Evolutionary conservation across 495 filamentous ascomycete genomes (phyloP).

Genomic region (Penicillium chermesinum): DNA sequence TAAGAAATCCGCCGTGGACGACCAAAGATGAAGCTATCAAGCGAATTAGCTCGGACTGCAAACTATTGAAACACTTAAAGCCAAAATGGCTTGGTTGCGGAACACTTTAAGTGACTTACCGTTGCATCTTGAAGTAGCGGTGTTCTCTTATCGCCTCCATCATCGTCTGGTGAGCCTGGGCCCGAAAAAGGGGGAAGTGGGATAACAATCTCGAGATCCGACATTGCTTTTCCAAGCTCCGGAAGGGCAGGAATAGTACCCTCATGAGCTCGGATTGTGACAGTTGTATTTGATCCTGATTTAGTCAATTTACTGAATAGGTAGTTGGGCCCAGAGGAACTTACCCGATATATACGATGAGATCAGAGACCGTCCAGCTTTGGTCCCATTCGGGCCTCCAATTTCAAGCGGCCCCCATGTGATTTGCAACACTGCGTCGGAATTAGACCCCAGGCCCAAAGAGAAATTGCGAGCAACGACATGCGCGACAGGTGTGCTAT

Average conservation of each 20-base stretch:
- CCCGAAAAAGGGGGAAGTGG: conserved; percentile 59
- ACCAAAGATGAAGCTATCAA: conserved; percentile 66
- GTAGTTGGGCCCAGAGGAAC: too few species aligned
- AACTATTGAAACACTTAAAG: background rate
- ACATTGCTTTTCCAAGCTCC: conserved; percentile 64
- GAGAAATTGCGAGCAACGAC: conserved; percentile 55
- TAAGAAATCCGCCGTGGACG: conserved; percentile 80
- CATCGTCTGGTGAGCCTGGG: conserved; percentile 45
- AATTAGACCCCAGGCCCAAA: conserved; percentile 65
- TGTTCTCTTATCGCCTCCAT: conserved; percentile 38
- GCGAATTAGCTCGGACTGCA: conserved; percentile 25
- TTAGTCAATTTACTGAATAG: too few species aligned
- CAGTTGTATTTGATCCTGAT: conserved; percentile 66
- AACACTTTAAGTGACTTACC: conserved; percentile 42
- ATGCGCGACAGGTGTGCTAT: conserved; percentile 70
- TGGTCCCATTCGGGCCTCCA: conserved; percentile 53
- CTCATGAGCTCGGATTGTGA: conserved; percentile 64
- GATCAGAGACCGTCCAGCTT: conserved; percentile 64
- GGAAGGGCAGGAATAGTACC: conserved; percentile 71
- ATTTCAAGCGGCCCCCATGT: conserved; percentile 64
- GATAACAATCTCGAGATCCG: conserved; percentile 59
- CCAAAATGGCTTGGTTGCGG: too few species aligned
- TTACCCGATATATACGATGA: conserved; percentile 83
- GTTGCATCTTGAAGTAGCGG: conserved; percentile 82
- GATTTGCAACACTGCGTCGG: conserved; percentile 61